These are phyloP conservation scores for Fusarium nodosum DNA, from an alignment of 2,329 filamentous ascomycete genomes.

Conservation along the genomic window DNA sequence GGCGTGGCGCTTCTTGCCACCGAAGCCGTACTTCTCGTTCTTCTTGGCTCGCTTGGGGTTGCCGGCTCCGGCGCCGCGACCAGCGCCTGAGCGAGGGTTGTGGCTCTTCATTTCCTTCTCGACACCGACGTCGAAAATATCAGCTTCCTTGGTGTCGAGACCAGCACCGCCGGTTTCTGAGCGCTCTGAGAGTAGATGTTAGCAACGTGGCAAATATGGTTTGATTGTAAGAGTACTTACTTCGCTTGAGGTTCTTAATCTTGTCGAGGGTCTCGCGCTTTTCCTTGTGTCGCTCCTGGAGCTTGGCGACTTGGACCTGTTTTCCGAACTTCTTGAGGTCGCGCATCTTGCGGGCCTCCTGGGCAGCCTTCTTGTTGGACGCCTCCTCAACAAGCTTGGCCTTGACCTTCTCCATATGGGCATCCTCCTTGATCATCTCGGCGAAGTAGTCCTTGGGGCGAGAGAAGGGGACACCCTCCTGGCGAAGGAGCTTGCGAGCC, in stretches of 20 bases:
- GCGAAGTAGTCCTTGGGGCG: constrained; percentile 96
- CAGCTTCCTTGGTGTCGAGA: constrained; percentile 79
- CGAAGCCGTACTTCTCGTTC: constrained; percentile 93
- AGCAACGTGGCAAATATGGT: constrained; percentile 38
- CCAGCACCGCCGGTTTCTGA: constrained; percentile 74
- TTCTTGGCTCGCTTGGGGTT: constrained; percentile 90
- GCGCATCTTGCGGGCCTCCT: constrained; percentile 90
- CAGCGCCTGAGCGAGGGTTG: constrained; percentile 56
- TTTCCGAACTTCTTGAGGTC: constrained; percentile 99
- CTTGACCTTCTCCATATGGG: constrained; percentile 98
- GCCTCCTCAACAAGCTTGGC: constrained; percentile 93
- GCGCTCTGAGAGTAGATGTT: constrained; percentile 74
- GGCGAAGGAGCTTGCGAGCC: constrained; percentile 80
- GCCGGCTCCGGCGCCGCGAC: constrained; percentile 53
- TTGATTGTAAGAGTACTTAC: constrained; percentile 67
- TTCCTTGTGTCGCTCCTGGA: constrained; percentile 92
- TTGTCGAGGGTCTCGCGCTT: constrained; percentile 96
- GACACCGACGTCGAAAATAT: constrained; percentile 91
- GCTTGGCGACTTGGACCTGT: constrained; percentile 94
- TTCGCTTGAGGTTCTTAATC: constrained; percentile 94
- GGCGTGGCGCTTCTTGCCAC: constrained; percentile 90
- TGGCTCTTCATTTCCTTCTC: constrained; percentile 71
- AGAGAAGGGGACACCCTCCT: constrained; percentile 87
- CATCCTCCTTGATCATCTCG: constrained; percentile 98
- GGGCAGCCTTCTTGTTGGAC: constrained; percentile 89